Conservation (phyloP, 371 early-diverging fungal species). For the Apophysomyces variabilis region DNA sequence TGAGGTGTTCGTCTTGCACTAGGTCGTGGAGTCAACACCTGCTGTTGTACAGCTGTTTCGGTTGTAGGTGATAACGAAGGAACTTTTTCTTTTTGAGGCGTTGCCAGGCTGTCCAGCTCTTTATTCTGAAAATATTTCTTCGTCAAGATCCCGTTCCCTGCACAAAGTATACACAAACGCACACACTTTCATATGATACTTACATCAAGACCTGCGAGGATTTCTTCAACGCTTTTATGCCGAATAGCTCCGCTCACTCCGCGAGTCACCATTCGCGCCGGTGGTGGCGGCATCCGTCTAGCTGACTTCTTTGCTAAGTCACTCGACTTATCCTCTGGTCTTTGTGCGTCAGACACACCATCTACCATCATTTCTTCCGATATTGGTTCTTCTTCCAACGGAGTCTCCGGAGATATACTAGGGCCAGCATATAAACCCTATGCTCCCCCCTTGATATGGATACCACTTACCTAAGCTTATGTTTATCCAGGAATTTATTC, state of each 20-base stretch:
- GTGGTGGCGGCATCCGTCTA: slow-evolving; percentile 60
- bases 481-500: slow-evolving; percentile 35
- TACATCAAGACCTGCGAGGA: slow-evolving; percentile 55
- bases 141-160: not conserved
- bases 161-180: not conserved
- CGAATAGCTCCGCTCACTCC: slow-evolving; percentile 71
- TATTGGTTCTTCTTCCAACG: not conserved
- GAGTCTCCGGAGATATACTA: not conserved
- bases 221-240: slow-evolving; percentile 65
- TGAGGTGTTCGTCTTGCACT: slow-evolving; percentile 13
- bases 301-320: slow-evolving; percentile 15
- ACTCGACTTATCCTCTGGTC: not conserved
- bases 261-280: slow-evolving; percentile 74
- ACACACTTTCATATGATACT: slow-evolving; percentile 13
- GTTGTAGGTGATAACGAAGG: slow-evolving; percentile 1
- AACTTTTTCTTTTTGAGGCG: slow-evolving; percentile 7
- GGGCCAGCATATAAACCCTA: not conserved
- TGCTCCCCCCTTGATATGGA: not conserved
- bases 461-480: slow-evolving; percentile 29
- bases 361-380: not conserved
- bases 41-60: not conserved
- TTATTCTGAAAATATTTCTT: not conserved
- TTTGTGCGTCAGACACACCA: not conserved
- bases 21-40: not conserved
- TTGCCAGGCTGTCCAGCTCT: slow-evolving; percentile 7